These are phyloP conservation scores for Eucalyptus polybractea DNA, from an alignment of 345 rosid species.

Conservation along the genomic window DNA sequence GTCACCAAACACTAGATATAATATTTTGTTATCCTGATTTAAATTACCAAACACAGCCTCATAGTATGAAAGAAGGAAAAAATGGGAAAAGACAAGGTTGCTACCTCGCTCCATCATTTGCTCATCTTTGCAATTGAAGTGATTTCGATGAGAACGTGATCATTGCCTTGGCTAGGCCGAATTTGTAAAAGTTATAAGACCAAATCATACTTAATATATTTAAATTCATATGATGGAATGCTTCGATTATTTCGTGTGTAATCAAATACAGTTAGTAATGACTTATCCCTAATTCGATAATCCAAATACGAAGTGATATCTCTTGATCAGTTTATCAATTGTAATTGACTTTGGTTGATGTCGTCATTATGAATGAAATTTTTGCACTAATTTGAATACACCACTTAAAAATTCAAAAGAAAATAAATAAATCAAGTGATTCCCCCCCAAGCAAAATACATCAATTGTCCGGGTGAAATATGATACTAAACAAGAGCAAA, in stretches of 20 bases:
- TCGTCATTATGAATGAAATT: not conserved
- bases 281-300: not conserved
- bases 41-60: no score
- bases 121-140: not conserved
- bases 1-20: not conserved
- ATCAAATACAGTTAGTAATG: accelerated
- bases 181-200: no score
- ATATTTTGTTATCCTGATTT: no score
- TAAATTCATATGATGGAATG: not conserved
- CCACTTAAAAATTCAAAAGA: not conserved
- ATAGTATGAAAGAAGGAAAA: no score
- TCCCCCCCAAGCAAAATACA: accelerated
- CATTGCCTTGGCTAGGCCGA: not conserved
- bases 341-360: not conserved
- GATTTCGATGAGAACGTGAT: no score
- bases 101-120: not conserved
- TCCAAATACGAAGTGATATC: not conserved
- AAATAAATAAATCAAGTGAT: not conserved
- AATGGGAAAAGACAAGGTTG: not conserved
- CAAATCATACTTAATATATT: not conserved
- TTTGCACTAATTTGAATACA: not conserved
- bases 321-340: accelerated
- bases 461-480: not conserved
- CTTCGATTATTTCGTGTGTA: accelerated
- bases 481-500: not conserved